Evolutionary conservation across 805 yeast species (phyloP), one percentile per base, ranked within the genome.

Genomic region (Kregervanrija fluxuum): DNA sequence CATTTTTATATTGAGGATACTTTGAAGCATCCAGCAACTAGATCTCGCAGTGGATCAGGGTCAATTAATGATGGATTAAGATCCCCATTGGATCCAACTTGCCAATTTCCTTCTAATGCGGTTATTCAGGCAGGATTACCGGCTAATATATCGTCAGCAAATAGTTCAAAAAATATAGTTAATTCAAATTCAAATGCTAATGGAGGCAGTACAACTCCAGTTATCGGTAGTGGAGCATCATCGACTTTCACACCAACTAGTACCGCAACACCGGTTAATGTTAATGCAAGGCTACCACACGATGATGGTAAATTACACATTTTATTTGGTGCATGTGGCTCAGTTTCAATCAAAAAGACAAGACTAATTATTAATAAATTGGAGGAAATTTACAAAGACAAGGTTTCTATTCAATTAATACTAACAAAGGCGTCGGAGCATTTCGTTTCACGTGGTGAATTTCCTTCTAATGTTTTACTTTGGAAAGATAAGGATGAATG

Each of bases 1-100:
- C 95, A 85, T 62, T 85, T 85, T 58, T 75, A 73, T 52, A 80
- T 79, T 9, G 85, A 80, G 48, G 90, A 84, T 45, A 70, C 82
- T 1, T 58, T 78, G n/a, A 81, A 77, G 55, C 80, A 74, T 53
- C 58, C 62, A 3, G 55, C 66, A 12, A 59, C 61, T 8, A 56
- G 72, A 40, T 60, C 65, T 1, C 53, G 67, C 17, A 60, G 66
- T 37, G 61, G 64, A 2, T 63, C 67, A 5, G 54, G 55, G 4
- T 57, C 64, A 11, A 57, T 61, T 0, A 30, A 22, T 17, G 65
- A 61, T 34, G 48, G 57, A 4, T 22, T 22, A 22, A 43, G 37
- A 11, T 30, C 43, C 22, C 11, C 37, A 15, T n/a, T 30, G 30
- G 38, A 13, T 13, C 11, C 35, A n/a, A 12, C 32, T 5, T 5